Evolutionary conservation across 2,329 filamentous ascomycete genomes (phyloP).

Genomic region (Alternaria longipes): DNA sequence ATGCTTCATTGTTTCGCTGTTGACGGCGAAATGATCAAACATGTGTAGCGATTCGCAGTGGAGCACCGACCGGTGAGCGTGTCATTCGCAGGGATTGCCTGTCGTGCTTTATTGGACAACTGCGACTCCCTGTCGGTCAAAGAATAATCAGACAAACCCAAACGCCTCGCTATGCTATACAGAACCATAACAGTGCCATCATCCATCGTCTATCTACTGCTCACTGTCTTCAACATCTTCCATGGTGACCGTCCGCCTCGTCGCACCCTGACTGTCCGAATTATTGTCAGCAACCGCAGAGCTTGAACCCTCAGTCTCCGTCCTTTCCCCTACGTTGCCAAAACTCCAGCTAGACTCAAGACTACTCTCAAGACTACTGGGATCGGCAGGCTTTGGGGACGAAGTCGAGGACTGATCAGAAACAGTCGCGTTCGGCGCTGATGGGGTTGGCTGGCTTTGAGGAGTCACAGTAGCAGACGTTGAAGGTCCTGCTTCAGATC

Average conservation of each 20-base stretch:
- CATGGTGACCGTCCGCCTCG: conserved; percentile 41
- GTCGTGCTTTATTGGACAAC: conserved; percentile 5
- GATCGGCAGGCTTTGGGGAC: conserved; percentile 38
- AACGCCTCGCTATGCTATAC: conserved; percentile 52
- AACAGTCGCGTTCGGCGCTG: conserved; percentile 11
- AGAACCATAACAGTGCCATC: conserved; percentile 13
- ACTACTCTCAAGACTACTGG: conserved; percentile 43
- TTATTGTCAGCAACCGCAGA: conserved; percentile 40
- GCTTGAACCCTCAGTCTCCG: conserved; percentile 39
- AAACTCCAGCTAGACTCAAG: conserved; percentile 52
- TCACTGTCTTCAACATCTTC: conserved; percentile 46
- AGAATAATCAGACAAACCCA: conserved; percentile 20
- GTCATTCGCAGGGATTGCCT: conserved; percentile 20
- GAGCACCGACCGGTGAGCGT: conserved; percentile 16
- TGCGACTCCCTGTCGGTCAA: conserved; percentile 3
- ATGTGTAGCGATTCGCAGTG: conserved; percentile 13
- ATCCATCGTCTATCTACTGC: conserved; percentile 22
- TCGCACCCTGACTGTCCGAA: conserved; percentile 31
- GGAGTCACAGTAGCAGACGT: conserved; percentile 11
- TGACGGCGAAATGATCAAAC: neutral
- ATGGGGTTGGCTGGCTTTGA: conserved; percentile 14
- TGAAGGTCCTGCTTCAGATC: conserved; percentile 7
- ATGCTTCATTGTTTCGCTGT: conserved; percentile 18
- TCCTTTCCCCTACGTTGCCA: conserved; percentile 37
- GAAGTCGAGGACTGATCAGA: conserved; percentile 18